Base-by-base conservation (phyloP, 2,329 filamentous ascomycete species). In the Claviceps sp. region DNA sequence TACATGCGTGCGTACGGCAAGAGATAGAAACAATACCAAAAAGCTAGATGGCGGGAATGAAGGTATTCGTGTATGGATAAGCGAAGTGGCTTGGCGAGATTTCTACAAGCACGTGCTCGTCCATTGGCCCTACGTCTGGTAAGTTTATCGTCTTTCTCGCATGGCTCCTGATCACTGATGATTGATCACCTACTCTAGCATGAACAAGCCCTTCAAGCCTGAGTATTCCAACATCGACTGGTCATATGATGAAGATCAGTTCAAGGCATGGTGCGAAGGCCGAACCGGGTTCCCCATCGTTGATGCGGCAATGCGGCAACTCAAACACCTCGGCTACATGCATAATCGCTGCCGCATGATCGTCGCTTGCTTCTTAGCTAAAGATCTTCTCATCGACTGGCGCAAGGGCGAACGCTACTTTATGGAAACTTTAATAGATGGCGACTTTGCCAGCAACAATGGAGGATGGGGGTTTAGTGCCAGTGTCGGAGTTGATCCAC, bases 281-380 rank as follows among this genome's bases (percentile, higher is more conserved):
- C 74, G 70, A 38, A 94, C 89, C 0, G 89, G 89, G 0, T 90
- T 81, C 60, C 89, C 89, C 0, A 84, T 95, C 47, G 84, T 94
- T 22, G 88, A 94, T 62, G 89, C 89, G 0, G 87, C 86, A 1
- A 93, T 94, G 87, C 78, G 89, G 8, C 87, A 94, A 66, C 64
- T 90, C 6, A 75, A 74, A 11, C 64, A 77, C 17, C 76, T 76
- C 45, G 85, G 80, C 1, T 93, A 82, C 69, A 89, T 93, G 85
- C 88, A 91, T 65, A 94, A 94, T 64, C 81, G 89, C 10, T 82
- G 82, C 59, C 82, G 89, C 30, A 94, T 94, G 88, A 81, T 90
- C 46, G 83, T 85, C 2, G 86, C 87, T 0, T 90, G 81, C 0
- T 94, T 93, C 62, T 71, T 94, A 0, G 74, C 82, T 47, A 94